Evolutionary conservation across 371 early-diverging fungal species (phyloP), one percentile per base, ranked within the genome.

Genomic region (Furculomyces boomerangus): DNA sequence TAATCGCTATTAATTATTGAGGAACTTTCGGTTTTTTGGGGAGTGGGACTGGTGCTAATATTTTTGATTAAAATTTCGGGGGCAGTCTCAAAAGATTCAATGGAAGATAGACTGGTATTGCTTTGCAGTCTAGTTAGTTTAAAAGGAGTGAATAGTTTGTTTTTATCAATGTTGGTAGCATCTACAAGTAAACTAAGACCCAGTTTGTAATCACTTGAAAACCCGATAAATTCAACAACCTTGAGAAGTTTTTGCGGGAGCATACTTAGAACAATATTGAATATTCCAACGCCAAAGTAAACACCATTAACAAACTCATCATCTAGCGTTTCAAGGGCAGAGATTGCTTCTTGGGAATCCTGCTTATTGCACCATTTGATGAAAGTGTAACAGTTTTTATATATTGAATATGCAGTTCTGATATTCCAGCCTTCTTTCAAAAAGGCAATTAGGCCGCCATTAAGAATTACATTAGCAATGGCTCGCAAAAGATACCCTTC

Each of bases 271-370:
- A 80, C 66, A 26, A 85, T 55, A 26, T 78, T 79, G 60, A 84
- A 84, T 37, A 70, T 68, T 16, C 86, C 87, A 27, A 83, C 68
- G 26, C 81, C 84, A 14, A 81, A 66, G 2, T 72, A 68, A 2
- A 87, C 78, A 32, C 85, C 87, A 18, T 79, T 77, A 35, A 80
- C 73, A 65, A 83, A 83, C 58, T 85, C 76, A 30, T 68, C 74
- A 54, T 87, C 88, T 29, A 80, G 31, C 16, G 54, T 59, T 49
- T 74, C 63, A 10, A 43, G 30, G 3, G 50, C 48, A 43, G 70
- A 29, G 2, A 43, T 37, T 7, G 20, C 60, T 47, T 44, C 61
- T 58, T 58, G 32, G 2, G 24, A 29, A 0, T 61, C 74, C 25
- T 71, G 64, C 7, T 64, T 67, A 41, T 66, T 48, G 3, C 70